Conservation (phyloP, 2,329 filamentous ascomycete species). For the Botrytis hyacinthi region DNA sequence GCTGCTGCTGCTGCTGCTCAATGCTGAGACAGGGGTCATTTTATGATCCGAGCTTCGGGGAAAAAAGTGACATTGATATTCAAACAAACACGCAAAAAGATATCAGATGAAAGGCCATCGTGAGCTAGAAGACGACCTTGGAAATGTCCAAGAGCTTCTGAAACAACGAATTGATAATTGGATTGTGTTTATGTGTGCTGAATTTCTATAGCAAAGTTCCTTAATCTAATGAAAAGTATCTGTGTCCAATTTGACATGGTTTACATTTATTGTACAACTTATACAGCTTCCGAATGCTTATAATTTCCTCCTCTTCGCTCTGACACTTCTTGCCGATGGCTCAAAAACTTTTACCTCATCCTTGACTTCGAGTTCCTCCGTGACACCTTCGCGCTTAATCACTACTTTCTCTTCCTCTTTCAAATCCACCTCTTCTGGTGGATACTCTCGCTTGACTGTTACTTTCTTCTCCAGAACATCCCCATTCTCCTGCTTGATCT, state of each 20-base stretch:
- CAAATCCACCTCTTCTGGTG: constrained; percentile 26
- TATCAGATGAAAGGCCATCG: constrained; percentile 5
- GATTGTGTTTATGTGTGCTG: neutral
- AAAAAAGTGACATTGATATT: neutral
- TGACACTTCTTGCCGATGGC: constrained; percentile 30
- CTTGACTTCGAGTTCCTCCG: constrained; percentile 17
- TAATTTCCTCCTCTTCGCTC: constrained; percentile 34
- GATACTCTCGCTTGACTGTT: constrained; percentile 31
- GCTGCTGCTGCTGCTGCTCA: neutral
- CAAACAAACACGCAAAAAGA: neutral
- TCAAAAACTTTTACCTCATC: constrained; percentile 27
- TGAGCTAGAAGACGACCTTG: neutral
- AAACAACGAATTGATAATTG: neutral
- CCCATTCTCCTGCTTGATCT: constrained; percentile 37
- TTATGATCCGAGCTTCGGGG: constrained; percentile 15
- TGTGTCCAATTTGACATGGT: neutral
- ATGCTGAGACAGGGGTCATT: constrained; percentile 7
- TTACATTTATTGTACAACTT: constrained; percentile 1
- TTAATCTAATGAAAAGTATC: neutral
- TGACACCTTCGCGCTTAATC: constrained; percentile 2
- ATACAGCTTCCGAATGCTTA: constrained; percentile 8
- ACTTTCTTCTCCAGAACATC: constrained; percentile 29
- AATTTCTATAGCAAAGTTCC: neutral
- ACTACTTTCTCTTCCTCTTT: constrained; percentile 1
- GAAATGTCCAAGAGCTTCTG: neutral